Evolutionary conservation across 805 yeast species (phyloP).

Genomic region (Saccharomycopsis guyanensis): DNA sequence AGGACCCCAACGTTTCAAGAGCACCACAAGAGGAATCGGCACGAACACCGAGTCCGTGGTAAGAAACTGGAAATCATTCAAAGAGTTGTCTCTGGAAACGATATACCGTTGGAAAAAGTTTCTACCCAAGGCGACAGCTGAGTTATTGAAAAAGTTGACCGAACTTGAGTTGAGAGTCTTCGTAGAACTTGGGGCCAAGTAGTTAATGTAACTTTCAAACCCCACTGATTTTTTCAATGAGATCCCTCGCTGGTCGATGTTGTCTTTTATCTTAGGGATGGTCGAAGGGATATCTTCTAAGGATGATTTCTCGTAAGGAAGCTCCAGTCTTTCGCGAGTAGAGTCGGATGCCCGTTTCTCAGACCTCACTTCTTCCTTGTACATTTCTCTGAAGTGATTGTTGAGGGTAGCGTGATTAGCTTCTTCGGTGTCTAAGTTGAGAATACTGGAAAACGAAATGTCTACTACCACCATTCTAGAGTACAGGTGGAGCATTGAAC

Average conservation of each 20-base stretch:
- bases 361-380: slow-evolving; percentile 2
- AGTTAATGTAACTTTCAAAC: slow-evolving; percentile 66
- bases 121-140: slow-evolving; percentile 71
- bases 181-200: slow-evolving; percentile 64
- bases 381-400: slow-evolving; percentile 1
- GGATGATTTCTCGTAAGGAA: too few relatives aligned
- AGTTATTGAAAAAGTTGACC: slow-evolving; percentile 64
- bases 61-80: slow-evolving; percentile 66
- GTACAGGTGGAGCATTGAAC: slow-evolving; percentile 21
- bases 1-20: slow-evolving; percentile 72
- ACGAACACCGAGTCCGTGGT: slow-evolving; percentile 65
- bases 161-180: slow-evolving; percentile 44
- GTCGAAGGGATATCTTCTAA: not conserved
- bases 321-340: not conserved
- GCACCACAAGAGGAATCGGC: slow-evolving; percentile 50
- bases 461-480: slow-evolving; percentile 42
- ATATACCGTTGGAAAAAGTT: slow-evolving; percentile 58
- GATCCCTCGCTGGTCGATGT: not conserved
- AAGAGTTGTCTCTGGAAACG: slow-evolving; percentile 35
- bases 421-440: slow-evolving; percentile 21
- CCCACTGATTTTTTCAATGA: slow-evolving; percentile 23
- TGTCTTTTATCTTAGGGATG: not conserved
- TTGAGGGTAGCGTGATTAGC: slow-evolving; percentile 1
- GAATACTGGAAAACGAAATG: slow-evolving; percentile 46
- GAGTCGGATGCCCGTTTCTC: not conserved